These are phyloP conservation scores for Pisolithus sp. DNA, from an alignment of 768 basidiomycete species.

Conservation along the genomic window DNA sequence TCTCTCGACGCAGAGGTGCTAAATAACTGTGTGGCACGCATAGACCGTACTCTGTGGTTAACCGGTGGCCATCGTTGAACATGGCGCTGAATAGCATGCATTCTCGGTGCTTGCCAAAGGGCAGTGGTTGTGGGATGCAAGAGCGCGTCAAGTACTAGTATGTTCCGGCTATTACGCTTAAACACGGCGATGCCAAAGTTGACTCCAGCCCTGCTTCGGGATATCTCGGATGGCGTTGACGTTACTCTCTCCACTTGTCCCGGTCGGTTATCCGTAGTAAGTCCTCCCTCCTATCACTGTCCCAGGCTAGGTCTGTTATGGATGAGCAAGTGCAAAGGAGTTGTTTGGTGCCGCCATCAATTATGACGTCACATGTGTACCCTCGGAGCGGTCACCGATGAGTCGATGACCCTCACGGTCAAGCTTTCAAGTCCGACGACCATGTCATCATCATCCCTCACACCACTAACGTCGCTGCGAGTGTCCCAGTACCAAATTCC, in stretches of 20 bases:
- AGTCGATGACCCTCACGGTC: no score
- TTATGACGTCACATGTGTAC: not conserved
- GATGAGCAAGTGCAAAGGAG: not conserved
- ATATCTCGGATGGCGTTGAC: slow-evolving; percentile 1
- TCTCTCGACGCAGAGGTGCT: slow-evolving; percentile 29
- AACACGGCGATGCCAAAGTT: no score
- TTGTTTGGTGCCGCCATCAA: not conserved
- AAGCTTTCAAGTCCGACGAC: not conserved
- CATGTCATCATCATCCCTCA: slow-evolving; percentile 2
- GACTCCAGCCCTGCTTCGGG: not conserved
- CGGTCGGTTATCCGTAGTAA: not conserved
- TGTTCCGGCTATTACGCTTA: not conserved
- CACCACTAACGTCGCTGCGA: slow-evolving; percentile 19
- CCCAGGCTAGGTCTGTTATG: not conserved
- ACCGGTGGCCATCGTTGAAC: not conserved
- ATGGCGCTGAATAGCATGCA: not conserved
- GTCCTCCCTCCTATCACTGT: not conserved
- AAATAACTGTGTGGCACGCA: slow-evolving; percentile 28
- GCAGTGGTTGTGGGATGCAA: not conserved
- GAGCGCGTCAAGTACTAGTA: not conserved
- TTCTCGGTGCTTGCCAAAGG: slow-evolving; percentile 1
- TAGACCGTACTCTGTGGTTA: slow-evolving; percentile 13
- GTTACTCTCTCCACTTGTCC: not conserved
- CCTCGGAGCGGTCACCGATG: no score
- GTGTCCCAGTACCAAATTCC: slow-evolving; percentile 29